Percentiles rank a stretch among this genome's conserved stretches.
These are phyloP conservation scores for Penicillium sp. DNA, from an alignment of 2,329 filamentous ascomycete species.

Conservation along the genomic window DNA sequence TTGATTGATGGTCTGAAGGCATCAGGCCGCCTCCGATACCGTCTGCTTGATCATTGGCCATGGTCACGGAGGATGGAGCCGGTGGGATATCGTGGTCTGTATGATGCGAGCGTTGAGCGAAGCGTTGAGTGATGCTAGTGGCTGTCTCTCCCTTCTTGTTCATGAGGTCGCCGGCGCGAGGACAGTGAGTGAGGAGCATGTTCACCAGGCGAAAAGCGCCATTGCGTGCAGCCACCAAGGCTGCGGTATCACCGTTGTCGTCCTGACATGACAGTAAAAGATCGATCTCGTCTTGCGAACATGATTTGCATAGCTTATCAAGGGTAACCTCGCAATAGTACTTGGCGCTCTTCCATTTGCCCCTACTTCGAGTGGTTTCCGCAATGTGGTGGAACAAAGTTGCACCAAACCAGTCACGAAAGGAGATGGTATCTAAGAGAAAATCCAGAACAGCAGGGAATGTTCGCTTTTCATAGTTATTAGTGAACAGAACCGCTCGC, in stretches of 20 bases:
- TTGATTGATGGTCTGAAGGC: slow-evolving; percentile 37
- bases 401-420: slow-evolving; percentile 76
- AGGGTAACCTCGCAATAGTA: slow-evolving; percentile 94
- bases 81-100: slow-evolving; percentile 66
- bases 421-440: slow-evolving; percentile 78
- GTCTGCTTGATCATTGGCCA: slow-evolving; percentile 44
- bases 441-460: slow-evolving; percentile 85
- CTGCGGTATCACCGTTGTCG: slow-evolving; percentile 85
- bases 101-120: slow-evolving; percentile 58
- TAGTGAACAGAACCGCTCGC: slow-evolving; percentile 92
- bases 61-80: slow-evolving; percentile 68
- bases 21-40: slow-evolving; percentile 30
- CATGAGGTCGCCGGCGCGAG: slow-evolving; percentile 73
- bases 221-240: slow-evolving; percentile 83
- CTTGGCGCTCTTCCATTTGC: slow-evolving; percentile 83
- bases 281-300: slow-evolving; percentile 75
- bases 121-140: slow-evolving; percentile 75
- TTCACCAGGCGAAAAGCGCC: slow-evolving; percentile 76
- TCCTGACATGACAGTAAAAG: slow-evolving; percentile 81
- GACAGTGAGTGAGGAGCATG: slow-evolving; percentile 72
- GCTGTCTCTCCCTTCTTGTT: slow-evolving; percentile 83
- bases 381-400: slow-evolving; percentile 96
- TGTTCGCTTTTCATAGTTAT: slow-evolving; percentile 91
- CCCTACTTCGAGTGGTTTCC: slow-evolving; percentile 80
- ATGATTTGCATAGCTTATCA: slow-evolving; percentile 79